Percentiles rank a stretch among this genome's conserved stretches.
These are phyloP conservation scores for Proliferodiscus dingleyae DNA, from an alignment of 2,329 filamentous ascomycete genomes.

Conservation along the genomic window DNA sequence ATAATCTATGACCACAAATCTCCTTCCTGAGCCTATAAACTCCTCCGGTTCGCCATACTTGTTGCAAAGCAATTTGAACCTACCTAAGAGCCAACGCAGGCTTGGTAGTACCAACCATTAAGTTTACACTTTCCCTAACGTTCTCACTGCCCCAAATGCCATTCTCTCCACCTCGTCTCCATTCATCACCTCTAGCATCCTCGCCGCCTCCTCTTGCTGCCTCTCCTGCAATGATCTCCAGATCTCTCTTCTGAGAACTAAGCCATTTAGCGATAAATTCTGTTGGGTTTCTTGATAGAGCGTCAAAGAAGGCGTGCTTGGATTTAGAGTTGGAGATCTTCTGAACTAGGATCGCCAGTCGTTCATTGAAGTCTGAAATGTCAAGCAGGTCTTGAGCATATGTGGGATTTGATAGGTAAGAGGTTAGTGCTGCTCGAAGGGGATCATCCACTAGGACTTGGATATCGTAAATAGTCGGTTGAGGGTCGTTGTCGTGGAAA, in stretches of 20 bases:
- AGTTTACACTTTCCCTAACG: slow-evolving; percentile 60
- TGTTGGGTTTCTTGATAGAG: slow-evolving; percentile 74
- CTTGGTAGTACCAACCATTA: slow-evolving; percentile 39
- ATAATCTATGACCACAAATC: background rate
- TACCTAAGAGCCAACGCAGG: background rate
- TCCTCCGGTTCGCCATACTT: background rate
- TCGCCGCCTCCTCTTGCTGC: slow-evolving; percentile 51
- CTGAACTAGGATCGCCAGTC: slow-evolving; percentile 77
- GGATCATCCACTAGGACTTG: slow-evolving; percentile 81
- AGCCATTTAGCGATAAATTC: slow-evolving; percentile 84
- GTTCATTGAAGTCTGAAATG: slow-evolving; percentile 74
- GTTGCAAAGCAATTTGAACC: background rate
- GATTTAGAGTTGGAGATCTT: slow-evolving; percentile 80
- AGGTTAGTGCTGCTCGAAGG: slow-evolving; percentile 60
- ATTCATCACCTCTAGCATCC: slow-evolving; percentile 57
- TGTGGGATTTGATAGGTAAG: slow-evolving; percentile 63
- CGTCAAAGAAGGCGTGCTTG: slow-evolving; percentile 82
- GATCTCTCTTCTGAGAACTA: slow-evolving; percentile 70
- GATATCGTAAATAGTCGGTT: slow-evolving; percentile 85
- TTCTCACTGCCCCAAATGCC: slow-evolving; percentile 59
- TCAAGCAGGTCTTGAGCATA: slow-evolving; percentile 70
- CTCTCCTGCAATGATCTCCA: slow-evolving; percentile 28
- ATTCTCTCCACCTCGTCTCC: slow-evolving; percentile 58
- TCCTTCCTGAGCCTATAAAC: background rate
- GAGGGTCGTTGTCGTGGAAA: slow-evolving; percentile 64